Base-by-base conservation (phyloP, 352 stramenopile genomes). In the Phytophthora crassamura region DNA sequence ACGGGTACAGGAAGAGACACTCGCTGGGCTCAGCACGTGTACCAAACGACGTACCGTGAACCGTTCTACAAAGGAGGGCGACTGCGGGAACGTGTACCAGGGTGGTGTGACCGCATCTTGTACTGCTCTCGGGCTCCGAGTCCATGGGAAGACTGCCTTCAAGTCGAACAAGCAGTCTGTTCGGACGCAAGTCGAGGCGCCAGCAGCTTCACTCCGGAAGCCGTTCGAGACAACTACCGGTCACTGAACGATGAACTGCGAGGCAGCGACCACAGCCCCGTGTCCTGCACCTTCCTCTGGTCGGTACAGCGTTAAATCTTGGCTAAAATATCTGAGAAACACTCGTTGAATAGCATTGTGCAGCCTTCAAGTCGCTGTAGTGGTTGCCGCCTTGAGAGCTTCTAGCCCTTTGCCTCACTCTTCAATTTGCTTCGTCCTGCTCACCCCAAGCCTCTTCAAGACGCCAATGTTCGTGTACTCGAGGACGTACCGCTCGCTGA, bases 31-130 rank as follows among this genome's bases (percentile, higher is more conserved):
- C 49, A 74, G 42, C 65, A 74, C 10, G 74, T 89, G 22, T 94
- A 94, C 55, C 62, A 78, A 15, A 72, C 78, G 0, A 56, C 58
- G 12, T 89, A 80, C 58, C 79, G 82, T 20, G 84, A 92, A 48
- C 80, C 86, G 35, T 84, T 92, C 46, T 90, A 89, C 72, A 92
- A 92, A 57, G 82, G 83, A 16, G 84, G 86, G 11, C 55, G 84
- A 12, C 41, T 82, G 7, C 80, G 83, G n/a, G 77, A 87, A 14
- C 84, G 80, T 3, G 80, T 90, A 12, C 86, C 86, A 5, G 76
- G 77, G 0, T 94, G 80, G 77, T 89, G 77, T 53, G 86, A 94
- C 57, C 82, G 86, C 42, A 89, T 94, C 18, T 35, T 91, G 14
- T 80, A 77, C 36, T 77, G 74, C 50, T 91, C 81, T 15, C 47